Evolutionary conservation across 148 eudicot species (phyloP).

Genomic region (Vaccinium corymbosum): DNA sequence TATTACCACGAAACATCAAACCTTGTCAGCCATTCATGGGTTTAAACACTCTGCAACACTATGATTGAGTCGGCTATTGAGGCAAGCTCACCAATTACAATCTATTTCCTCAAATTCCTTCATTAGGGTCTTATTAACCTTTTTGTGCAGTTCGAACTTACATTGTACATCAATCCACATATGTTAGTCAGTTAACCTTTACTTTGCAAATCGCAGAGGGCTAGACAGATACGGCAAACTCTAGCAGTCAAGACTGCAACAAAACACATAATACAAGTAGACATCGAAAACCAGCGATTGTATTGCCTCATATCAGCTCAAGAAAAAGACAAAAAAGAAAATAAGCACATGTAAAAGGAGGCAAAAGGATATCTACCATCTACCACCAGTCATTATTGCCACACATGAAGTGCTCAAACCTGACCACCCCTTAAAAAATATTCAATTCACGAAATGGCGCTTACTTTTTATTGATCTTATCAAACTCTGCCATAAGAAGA

Average conservation of each 20-base stretch:
- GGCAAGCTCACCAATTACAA: neutral
- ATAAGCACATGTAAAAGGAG: neutral
- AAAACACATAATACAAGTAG: neutral
- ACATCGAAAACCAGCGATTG: neutral
- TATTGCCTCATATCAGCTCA: neutral
- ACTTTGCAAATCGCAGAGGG: neutral
- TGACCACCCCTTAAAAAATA: neutral
- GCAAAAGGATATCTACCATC: neutral
- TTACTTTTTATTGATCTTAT: conserved; percentile 80
- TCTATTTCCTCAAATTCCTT: neutral
- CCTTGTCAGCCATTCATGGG: too few relatives aligned
- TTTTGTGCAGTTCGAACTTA: neutral
- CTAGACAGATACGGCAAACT: neutral
- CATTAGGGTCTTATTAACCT: neutral
- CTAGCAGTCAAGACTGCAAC: neutral
- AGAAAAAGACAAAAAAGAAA: neutral
- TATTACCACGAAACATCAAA: too few relatives aligned
- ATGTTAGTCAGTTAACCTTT: neutral
- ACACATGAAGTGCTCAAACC: neutral
- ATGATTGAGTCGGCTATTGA: neutral
- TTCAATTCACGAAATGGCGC: conserved; percentile 16
- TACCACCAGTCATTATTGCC: neutral
- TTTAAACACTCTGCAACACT: too few relatives aligned
- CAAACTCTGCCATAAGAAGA: conserved; percentile 70
- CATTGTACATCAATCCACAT: neutral